A percentile compares a stretch with the other conserved stretches of the same genome.
Conservation (phyloP, 192 early-diverging fungal genomes). For the Coemansia sp. region DNA sequence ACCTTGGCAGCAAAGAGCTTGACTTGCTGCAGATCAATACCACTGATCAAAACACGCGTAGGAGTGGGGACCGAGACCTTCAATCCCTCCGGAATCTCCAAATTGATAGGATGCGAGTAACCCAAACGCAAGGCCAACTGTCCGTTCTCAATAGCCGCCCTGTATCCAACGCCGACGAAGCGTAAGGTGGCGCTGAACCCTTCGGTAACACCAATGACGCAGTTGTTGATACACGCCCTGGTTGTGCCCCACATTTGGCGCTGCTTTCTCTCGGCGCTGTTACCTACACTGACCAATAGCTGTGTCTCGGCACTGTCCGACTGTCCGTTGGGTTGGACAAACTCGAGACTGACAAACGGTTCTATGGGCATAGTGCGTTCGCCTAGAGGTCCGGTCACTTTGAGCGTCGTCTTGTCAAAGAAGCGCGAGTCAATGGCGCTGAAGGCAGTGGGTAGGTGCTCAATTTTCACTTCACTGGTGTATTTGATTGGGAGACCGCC, state of each 20-base stretch:
- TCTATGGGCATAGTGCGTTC: conserved; percentile 77
- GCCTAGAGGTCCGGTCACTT: conserved; percentile 82
- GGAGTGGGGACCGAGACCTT: conserved; percentile 76
- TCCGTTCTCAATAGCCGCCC: conserved; percentile 76
- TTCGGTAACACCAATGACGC: conserved; percentile 87
- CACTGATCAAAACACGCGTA: conserved; percentile 80
- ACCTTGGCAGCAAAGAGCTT: conserved; percentile 94
- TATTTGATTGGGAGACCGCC: conserved; percentile 78
- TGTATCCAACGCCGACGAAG: conserved; percentile 93
- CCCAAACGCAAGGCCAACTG: conserved; percentile 81
- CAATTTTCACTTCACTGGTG: conserved; percentile 74
- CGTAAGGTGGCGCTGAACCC: conserved; percentile 82
- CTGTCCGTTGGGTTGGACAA: conserved; percentile 12
- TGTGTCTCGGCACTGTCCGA: conserved; percentile 41
- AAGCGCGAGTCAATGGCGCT: conserved; percentile 63
- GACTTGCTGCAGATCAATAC: conserved; percentile 77
- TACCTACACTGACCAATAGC: conserved; percentile 59
- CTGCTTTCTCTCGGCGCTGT: conserved; percentile 73
- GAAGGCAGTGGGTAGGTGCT: conserved; percentile 66
- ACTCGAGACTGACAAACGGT: conserved; percentile 69
- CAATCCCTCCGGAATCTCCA: conserved; percentile 82
- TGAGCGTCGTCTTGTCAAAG: conserved; percentile 65
- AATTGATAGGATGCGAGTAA: conserved; percentile 78
- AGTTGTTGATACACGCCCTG: conserved; percentile 81
- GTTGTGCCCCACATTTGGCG: conserved; percentile 97